Evolutionary conservation across 1,139 yeast genomes (phyloP), one percentile per base, ranked within the genome.

Genomic region (Diutina scorzettiae): DNA sequence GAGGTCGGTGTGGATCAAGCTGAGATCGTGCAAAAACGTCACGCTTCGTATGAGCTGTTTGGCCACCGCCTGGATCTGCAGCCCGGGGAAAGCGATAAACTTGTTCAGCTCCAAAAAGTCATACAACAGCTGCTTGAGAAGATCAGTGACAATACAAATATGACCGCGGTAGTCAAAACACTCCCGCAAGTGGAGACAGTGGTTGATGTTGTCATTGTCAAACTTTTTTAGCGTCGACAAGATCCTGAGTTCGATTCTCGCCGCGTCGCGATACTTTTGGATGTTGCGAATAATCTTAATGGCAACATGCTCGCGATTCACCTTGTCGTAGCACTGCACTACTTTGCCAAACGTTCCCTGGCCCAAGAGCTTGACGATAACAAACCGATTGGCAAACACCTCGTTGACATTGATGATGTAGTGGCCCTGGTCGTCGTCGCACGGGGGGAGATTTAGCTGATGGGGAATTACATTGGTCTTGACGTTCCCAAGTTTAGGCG

Each of bases 301-400:
- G 1, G 99, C 99, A 43, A 87, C 94, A 43, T 73, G 71, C 46
- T 76, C 73, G 31, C 76, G 66, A 43, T 71, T 71, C 40, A 69
- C 63, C 46, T 69, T 69, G 53, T 81, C 89, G 48, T 64, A 64
- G 42, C 87, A 83, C 51, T 78, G 78, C 32, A 87, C 82, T 12
- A 93, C 99, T 57, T 89, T 91, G 17, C 98, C 98, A 65, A 91
- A 93, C 0, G 98, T 93, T 6, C 99, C 99, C 55, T 91, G 97
- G 19, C 99, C 99, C 46, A 93, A 65, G 43, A 86, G 64, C 44
- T 79, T 71, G 29, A 73, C 64, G 17, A 84, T 79, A 21, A 76
- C 61, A 52, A 81, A 80, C 42, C 94, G 66, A 41, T 76, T 76
- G 27, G 89, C 81, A 58, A 81, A 80, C 3, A 60, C 51, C 37